Evolutionary conservation across 2,329 filamentous ascomycete genomes (phyloP), one percentile per base, ranked within the genome.

Genomic region (Leptographium galeiforme): DNA sequence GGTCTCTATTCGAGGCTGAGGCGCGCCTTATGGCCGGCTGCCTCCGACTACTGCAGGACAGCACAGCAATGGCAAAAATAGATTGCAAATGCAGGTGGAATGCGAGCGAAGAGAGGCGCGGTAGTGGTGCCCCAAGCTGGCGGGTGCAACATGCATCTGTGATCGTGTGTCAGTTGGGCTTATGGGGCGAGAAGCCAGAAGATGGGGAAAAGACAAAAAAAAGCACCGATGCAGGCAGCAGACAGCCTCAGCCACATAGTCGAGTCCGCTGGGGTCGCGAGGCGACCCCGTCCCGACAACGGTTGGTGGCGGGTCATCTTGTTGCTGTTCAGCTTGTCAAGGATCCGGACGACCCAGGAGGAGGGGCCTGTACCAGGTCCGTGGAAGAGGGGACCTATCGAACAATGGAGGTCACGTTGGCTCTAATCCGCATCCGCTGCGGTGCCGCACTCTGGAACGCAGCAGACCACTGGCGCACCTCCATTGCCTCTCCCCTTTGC

Each of bases 21-120:
- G 32, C 13, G 16, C 6, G 16, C 6, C 41, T 40, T 44, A 14
- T 48, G 39, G 18, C n/a, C 45, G 19, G 53, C 50, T 52, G 53
- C 53, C 53, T 55, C 53, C 53, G 50, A 41, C 53, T 55, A 55
- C 53, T 55, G 53, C 53, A 55, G 45, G 44, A 51, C 45, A 34
- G 14, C 45, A 32, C 41, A 39, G 16, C 44, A 41, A 18, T 7
- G n/a, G 51, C n/a, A 32, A 38, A 44, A 45, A 44, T 46, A 47
- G 43, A 32, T 25, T 14, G 19, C 6, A 13, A 32, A 32, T 25
- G 43, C 43, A 18, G 43, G 48, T n/a, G 30, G 16, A 41, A 43
- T 34, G 30, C 51, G 19, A 16, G 19, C 30, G 18, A 13, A 43
- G 25, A 30, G 38, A 13, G n/a, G 16, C n/a, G 45, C 51, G 10